Percentiles rank a stretch among this genome's conserved stretches.
These are phyloP conservation scores for Chaetomium fimeti DNA, from an alignment of 495 filamentous ascomycete genomes.

Conservation along the genomic window DNA sequence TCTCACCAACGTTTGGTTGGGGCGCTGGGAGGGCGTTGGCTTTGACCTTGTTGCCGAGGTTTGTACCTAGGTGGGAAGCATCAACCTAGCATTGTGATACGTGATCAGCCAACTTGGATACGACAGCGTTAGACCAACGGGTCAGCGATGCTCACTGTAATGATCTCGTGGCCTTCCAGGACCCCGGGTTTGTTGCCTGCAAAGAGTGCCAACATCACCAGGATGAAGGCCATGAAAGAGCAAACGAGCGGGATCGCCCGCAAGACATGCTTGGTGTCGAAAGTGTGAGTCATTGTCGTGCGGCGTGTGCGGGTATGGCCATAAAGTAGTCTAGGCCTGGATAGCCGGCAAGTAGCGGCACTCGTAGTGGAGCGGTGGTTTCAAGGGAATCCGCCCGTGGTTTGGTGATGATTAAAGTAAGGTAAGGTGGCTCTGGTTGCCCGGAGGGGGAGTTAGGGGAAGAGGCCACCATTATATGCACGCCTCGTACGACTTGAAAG, in stretches of 20 bases:
- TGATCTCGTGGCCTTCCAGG: slow-evolving; percentile 62
- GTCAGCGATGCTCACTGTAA: slow-evolving; percentile 54
- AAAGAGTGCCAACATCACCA: slow-evolving; percentile 68
- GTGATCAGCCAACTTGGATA: neutral
- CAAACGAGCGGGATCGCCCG: neutral
- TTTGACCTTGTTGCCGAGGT: slow-evolving; percentile 39
- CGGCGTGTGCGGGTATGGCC: too few relatives aligned
- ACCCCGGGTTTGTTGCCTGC: slow-evolving; percentile 61
- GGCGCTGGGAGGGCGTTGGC: slow-evolving; percentile 10
- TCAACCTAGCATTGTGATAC: slow-evolving; percentile 52
- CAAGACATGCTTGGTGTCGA: too few relatives aligned
- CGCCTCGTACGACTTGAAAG: too few relatives aligned
- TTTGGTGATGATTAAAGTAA: too few relatives aligned
- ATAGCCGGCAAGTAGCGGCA: too few relatives aligned
- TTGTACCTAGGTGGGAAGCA: slow-evolving; percentile 59
- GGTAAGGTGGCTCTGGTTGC: too few relatives aligned
- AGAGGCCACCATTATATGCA: too few relatives aligned
- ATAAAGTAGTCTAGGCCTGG: too few relatives aligned
- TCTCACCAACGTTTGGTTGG: slow-evolving; percentile 30
- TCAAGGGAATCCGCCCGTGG: too few relatives aligned
- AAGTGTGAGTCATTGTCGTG: too few relatives aligned
- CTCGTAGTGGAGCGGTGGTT: too few relatives aligned
- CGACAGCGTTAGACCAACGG: neutral
- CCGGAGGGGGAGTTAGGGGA: too few relatives aligned
- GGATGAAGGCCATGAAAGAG: slow-evolving; percentile 58